Evolutionary conservation across 2,329 filamentous ascomycete species (phyloP).

Genomic region (Pseudogymnoascus pannorum): DNA sequence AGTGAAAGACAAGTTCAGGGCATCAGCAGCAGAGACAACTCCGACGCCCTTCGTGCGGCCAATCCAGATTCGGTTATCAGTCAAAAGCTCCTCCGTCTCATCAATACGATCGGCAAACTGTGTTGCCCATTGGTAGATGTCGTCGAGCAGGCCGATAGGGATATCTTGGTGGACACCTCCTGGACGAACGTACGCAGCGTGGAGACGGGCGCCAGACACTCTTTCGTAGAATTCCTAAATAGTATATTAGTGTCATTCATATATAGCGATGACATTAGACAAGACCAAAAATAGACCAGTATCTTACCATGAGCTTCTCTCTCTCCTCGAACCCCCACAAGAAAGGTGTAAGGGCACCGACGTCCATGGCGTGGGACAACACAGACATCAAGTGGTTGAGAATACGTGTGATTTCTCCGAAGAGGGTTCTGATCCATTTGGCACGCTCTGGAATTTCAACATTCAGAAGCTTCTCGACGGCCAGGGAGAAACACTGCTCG

Average conservation of each 20-base stretch:
- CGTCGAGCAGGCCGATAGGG: conserved; percentile 86
- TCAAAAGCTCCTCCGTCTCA: conserved; percentile 96
- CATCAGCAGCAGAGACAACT: conserved; percentile 83
- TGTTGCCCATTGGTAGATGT: conserved; percentile 99
- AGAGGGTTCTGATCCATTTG: conserved; percentile 94
- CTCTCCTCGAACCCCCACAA: conserved; percentile 99
- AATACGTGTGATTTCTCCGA: conserved; percentile 88
- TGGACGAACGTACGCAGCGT: conserved; percentile 93
- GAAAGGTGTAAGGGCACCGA: conserved; percentile 95
- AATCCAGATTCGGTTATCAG: conserved; percentile 99
- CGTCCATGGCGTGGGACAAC: conserved; percentile 96
- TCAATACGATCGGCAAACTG: conserved; percentile 98
- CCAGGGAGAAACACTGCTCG: conserved; percentile 93
- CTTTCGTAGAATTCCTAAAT: conserved; percentile 96
- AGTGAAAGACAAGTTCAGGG: conserved; percentile 93
- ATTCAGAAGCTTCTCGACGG: conserved; percentile 96
- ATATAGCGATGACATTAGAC: conserved; percentile 1
- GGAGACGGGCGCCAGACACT: conserved; percentile 94
- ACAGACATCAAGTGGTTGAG: conserved; percentile 98
- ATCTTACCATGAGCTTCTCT: conserved; percentile 95
- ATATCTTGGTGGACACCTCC: conserved; percentile 96
- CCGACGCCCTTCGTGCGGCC: conserved; percentile 85
- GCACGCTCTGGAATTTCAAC: conserved; percentile 91
- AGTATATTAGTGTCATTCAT: conserved; percentile 17
- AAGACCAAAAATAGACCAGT: background rate